Evolutionary conservation across 2,329 filamentous ascomycete species (phyloP).

Genomic region (Penicillium brevicompactum): DNA sequence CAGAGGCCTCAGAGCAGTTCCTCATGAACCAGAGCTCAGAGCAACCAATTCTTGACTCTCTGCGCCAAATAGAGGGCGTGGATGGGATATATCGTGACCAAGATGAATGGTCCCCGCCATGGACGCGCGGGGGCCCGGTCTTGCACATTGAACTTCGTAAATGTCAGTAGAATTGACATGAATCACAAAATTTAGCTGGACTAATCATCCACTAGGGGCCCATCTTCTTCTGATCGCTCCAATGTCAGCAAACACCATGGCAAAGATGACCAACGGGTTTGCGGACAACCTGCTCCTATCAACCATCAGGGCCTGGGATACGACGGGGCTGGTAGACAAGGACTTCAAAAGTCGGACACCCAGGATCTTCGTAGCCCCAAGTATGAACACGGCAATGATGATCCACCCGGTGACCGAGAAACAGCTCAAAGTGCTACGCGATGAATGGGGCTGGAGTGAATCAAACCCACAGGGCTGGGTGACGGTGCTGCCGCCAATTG

Average conservation of each 20-base stretch:
- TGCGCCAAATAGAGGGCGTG: constrained; percentile 68
- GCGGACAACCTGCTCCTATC: constrained; percentile 73
- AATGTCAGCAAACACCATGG: constrained; percentile 80
- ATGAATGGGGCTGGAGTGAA: constrained; percentile 68
- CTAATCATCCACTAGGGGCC: constrained; percentile 59
- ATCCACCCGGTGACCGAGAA: constrained; percentile 75
- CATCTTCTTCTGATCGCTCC: constrained; percentile 79
- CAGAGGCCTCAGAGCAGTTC: constrained; percentile 72
- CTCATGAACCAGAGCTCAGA: constrained; percentile 74
- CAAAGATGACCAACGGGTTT: constrained; percentile 78
- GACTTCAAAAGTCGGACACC: constrained; percentile 49
- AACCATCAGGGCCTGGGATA: constrained; percentile 87
- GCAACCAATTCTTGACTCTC: constrained; percentile 67
- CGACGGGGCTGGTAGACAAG: constrained; percentile 60
- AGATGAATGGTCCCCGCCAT: constrained; percentile 81
- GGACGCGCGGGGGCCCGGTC: constrained; percentile 77
- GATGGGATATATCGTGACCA: constrained; percentile 79
- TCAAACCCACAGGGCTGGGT: constrained; percentile 57
- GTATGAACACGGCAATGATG: constrained; percentile 94
- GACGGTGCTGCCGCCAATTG: constrained; percentile 70
- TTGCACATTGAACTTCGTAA: constrained; percentile 86
- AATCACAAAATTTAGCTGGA: background rate
- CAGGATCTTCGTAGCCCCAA: constrained; percentile 73
- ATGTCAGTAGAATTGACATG: constrained; percentile 1
- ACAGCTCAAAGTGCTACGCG: constrained; percentile 69